Base-by-base conservation (phyloP, 441 rosid genomes). In the Bocquillonia castaneifolia region DNA sequence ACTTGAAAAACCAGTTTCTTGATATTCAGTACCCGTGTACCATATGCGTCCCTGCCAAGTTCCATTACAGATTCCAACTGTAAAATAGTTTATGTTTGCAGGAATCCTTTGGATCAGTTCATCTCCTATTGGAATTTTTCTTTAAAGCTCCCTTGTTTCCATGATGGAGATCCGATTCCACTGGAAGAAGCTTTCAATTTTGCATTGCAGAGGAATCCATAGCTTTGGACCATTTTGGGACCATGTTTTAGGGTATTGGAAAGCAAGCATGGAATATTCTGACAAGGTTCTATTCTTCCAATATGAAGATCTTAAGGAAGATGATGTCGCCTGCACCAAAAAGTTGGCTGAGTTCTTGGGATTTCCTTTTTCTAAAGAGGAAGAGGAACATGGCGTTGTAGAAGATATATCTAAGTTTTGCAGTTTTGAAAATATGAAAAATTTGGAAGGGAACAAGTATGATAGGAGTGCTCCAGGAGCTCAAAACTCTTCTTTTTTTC, bases 311-410 rank as follows among this genome's bases (percentile, higher is more conserved):
- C 14, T 79, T 17, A 70, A 61, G 39, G 62, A 70, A 52, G 72
- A 74, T 26, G 48, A 18, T 5, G 36, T 7, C 14, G 37, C 1
- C 0, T 13, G 37, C 32, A 9, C 68, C 5, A 78, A 70, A 55
- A 76, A 4, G 15, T 18, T 78, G n/a, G 77, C 76, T 0, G 56
- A 66, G 22, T 81, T 81, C 64, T 17, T 69, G 22, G 79, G 81
- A 9, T 70, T 58, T 60, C 79, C 77, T 6, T 72, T 81, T 39
- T 7, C 72, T 0, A 23, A 20, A 1, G 55, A 71, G 44, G 79
- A 77, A 68, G 76, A 67, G 57, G 32, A 47, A 5, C 26, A 36
- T 15, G 79, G 77, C 20, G 65, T 54, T 9, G 40, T 62, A 7
- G 70, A 68, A 45, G 65, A 63, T 36, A 63, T 72, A 31, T 40